phyloP scores from a whole-genome alignment of 78 protist species.

The Dictyostelium capitatum region DNA sequence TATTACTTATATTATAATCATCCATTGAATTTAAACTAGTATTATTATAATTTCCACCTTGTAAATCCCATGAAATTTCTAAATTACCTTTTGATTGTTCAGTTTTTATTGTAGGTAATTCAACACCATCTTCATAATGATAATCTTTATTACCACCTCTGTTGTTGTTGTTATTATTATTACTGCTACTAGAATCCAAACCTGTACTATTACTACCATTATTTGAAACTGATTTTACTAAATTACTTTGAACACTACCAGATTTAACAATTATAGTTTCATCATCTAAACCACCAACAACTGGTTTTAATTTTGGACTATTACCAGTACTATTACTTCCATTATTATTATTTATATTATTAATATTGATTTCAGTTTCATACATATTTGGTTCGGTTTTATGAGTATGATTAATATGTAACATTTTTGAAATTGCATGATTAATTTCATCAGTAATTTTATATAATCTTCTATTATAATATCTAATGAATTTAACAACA shows the following conservation, averaged over 20 bases:
- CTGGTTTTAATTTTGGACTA: not conserved
- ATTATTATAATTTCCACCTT: constrained; percentile 4
- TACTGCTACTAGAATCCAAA: not conserved
- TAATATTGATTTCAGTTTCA: not conserved
- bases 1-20: not conserved
- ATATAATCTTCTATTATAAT: constrained; percentile 43
- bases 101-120: not conserved
- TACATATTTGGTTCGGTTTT: not conserved
- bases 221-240: not conserved
- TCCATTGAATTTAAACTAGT: not conserved
- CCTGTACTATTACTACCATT: not conserved
- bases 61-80: constrained; percentile 9
- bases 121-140: not conserved
- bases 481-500: not conserved
- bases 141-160: not conserved
- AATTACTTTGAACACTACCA: not conserved
- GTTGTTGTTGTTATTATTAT: not conserved
- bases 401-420: not conserved
- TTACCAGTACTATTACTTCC: not conserved
- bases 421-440: not conserved
- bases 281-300: not conserved
- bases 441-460: not conserved
- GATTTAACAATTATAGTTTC: not conserved
- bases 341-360: not conserved
- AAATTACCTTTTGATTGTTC: constrained; percentile 3